phyloP scores from a whole-genome alignment of 2,329 filamentous ascomycete genomes.

The Periconia sp. region DNA sequence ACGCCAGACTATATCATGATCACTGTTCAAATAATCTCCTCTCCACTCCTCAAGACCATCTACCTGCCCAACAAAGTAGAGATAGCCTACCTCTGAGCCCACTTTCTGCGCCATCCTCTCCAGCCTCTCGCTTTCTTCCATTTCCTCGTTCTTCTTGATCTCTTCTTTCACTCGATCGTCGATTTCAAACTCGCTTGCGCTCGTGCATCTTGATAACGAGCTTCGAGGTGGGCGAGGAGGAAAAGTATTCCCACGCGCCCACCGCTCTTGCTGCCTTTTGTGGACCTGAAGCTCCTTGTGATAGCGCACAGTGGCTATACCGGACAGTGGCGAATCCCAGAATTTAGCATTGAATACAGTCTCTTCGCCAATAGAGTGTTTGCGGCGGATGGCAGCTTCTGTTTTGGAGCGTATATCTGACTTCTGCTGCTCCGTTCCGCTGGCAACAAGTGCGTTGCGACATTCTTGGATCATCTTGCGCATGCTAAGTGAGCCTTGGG shows the following conservation, averaged over 20 bases:
- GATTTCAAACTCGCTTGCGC: conserved; percentile 21
- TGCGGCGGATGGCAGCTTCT: conserved; percentile 28
- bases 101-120: conserved; percentile 17
- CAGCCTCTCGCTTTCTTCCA: conserved; percentile 15
- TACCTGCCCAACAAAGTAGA: conserved; percentile 30
- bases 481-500: conserved; percentile 13
- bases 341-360: conserved; percentile 20
- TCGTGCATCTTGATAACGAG: conserved; percentile 24
- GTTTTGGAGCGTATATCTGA: conserved; percentile 21
- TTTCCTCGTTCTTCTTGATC: conserved; percentile 17
- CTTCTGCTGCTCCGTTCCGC: conserved; percentile 8
- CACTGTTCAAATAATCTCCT: conserved; percentile 22
- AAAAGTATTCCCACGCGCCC: conserved; percentile 16
- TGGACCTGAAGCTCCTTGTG: too few relatives aligned
- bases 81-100: conserved; percentile 31
- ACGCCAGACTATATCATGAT: conserved; percentile 21
- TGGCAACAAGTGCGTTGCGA: conserved; percentile 10
- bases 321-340: conserved; percentile 25
- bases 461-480: conserved; percentile 15
- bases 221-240: conserved; percentile 24
- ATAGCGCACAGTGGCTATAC: too few relatives aligned
- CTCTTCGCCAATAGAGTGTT: conserved; percentile 21
- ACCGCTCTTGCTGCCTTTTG: conserved; percentile 16
- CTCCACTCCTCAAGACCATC: conserved; percentile 19
- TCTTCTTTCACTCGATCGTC: conserved; percentile 13